Evolutionary conservation across 305 asterid species (phyloP), one percentile per base, ranked within the genome.

Genomic region (Lippia alba): DNA sequence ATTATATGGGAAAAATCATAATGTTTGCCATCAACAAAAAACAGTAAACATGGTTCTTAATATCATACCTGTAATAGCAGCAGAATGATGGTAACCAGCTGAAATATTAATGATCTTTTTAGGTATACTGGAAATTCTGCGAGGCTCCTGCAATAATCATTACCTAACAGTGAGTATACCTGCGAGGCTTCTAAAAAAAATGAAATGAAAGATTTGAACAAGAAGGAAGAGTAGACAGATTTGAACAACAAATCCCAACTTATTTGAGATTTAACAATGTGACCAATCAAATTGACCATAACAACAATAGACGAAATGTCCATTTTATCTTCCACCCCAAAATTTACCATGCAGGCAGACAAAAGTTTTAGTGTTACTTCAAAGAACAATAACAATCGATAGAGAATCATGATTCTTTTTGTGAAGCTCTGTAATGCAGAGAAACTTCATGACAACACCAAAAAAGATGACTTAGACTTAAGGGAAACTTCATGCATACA

Each of bases 71-170:
- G 97, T 89, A 77, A 91, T 76, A 73, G 97, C 99, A 76, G 92
- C 91, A 71, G 97, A 94, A 79, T 94, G 97, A 84, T 94, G 94
- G 82, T 87, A 94, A 60, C 96, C 99, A 73, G 96, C 96, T 60
- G 99, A 81, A 82, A 94, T 82, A 72, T 80, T 81, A 63, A 79
- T 62, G 54, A 84, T 70, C 83, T 77, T 81, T 67, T 84, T 83
- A 64, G 87, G 87, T 75, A 94, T 80, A 70, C 90, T 82, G 61
- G 85, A 76, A 59, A 91, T 85, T 76, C 81, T 75, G 78, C 76
- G 70, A 77, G 99, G 96, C 74, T 82, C 91, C 99, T 91, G 82
- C 78, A 74, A 78, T 65, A 72, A 69, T 64, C 56, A 58, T 72
- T 74, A 18, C 56, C 18, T 24, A 51, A 76, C 46, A 71, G 74